Conservation (phyloP, 2,329 filamentous ascomycete genomes). For the Cordyceps javanica region DNA sequence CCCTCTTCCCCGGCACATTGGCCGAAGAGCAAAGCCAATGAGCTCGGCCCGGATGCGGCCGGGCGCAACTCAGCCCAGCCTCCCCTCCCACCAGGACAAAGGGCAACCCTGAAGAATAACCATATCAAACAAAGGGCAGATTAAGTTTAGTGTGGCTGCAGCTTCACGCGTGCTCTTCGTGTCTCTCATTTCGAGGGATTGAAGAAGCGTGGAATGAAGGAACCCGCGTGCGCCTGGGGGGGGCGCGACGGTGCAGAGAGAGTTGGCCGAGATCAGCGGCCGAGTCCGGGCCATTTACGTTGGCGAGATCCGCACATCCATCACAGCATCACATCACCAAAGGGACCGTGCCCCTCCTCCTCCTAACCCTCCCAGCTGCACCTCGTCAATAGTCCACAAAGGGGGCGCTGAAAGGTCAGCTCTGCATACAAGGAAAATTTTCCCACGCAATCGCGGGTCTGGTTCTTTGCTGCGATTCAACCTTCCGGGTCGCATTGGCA, state of each 20-base stretch:
- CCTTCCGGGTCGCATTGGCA: not conserved
- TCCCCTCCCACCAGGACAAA: not conserved
- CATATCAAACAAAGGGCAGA: not conserved
- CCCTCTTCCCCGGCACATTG: not conserved
- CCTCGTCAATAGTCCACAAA: conserved; percentile 2
- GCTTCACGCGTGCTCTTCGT: not conserved
- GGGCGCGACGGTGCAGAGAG: not conserved
- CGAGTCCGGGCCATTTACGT: not conserved
- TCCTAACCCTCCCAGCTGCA: no score
- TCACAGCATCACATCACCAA: no score
- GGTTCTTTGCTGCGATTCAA: not conserved
- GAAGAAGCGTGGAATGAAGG: not conserved
- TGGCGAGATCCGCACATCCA: not conserved
- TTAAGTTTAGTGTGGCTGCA: conserved; percentile 2
- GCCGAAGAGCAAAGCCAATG: not conserved
- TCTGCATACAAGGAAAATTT: not conserved
- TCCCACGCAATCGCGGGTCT: not conserved
- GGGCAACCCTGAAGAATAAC: not conserved
- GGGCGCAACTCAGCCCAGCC: no score
- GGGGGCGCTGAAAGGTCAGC: not conserved
- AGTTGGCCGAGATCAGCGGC: conserved; percentile 1
- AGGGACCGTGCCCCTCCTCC: not conserved
- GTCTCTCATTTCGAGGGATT: not conserved
- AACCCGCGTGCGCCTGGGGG: no score
- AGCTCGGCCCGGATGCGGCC: not conserved